These are phyloP conservation scores for Diutina sp. DNA, from an alignment of 1,139 yeast genomes.

Conservation along the genomic window DNA sequence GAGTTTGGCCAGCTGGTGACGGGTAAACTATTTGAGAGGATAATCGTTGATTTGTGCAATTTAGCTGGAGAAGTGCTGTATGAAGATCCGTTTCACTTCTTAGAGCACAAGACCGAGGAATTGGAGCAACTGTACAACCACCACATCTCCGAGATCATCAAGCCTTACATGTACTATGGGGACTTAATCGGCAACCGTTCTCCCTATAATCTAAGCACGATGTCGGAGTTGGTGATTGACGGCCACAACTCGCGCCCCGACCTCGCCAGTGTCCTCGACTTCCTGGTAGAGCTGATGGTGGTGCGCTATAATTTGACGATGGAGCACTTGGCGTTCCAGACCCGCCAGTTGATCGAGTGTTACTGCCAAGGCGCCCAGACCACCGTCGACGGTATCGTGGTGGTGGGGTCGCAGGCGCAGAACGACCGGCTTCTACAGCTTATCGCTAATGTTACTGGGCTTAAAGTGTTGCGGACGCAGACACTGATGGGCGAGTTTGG, in stretches of 20 bases:
- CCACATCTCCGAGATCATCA: background rate
- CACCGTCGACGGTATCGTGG: background rate
- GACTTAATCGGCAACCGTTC: background rate
- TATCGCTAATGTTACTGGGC: background rate
- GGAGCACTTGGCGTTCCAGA: background rate
- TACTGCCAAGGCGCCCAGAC: background rate
- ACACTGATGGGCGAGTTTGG: background rate
- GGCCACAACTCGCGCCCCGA: conserved; percentile 1
- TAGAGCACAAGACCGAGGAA: background rate
- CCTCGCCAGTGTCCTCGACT: background rate
- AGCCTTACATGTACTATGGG: background rate
- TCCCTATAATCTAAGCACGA: background rate
- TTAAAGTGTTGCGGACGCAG: background rate
- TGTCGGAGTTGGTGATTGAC: conserved; percentile 1
- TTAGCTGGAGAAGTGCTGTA: background rate
- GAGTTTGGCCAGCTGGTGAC: background rate
- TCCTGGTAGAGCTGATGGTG: background rate
- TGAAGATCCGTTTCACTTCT: background rate
- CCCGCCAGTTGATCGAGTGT: background rate
- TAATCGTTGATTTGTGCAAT: background rate
- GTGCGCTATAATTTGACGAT: background rate
- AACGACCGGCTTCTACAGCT: background rate
- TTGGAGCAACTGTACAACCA: background rate
- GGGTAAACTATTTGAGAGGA: background rate
- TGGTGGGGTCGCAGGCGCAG: background rate